Evolutionary conservation across 352 stramenopile genomes (phyloP).

Genomic region (Thraustotheca clavata): DNA sequence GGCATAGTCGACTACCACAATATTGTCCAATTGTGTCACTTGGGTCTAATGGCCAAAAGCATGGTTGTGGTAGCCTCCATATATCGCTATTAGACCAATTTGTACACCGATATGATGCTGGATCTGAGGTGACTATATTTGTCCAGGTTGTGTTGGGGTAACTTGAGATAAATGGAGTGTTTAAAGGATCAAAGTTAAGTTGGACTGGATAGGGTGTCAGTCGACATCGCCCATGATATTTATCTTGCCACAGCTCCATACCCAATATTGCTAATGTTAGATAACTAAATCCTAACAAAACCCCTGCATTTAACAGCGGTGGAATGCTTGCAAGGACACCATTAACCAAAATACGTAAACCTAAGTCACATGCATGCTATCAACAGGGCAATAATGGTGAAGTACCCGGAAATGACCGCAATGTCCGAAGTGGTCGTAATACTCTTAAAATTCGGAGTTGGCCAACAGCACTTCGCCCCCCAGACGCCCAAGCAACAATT

Average conservation of each 20-base stretch:
- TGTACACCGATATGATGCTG: background rate
- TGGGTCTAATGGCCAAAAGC: conserved; percentile 83
- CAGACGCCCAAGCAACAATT: background rate
- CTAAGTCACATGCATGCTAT: conserved; percentile 21
- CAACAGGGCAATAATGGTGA: background rate
- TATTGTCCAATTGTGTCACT: conserved; percentile 43
- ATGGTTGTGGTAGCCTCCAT: conserved; percentile 52
- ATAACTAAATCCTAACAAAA: conserved; percentile 76
- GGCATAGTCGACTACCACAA: conserved; percentile 25
- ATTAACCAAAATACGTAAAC: conserved; percentile 70
- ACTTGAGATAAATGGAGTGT: conserved; percentile 27
- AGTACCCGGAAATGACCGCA: conserved; percentile 24
- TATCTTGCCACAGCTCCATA: conserved; percentile 70
- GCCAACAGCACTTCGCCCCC: conserved; percentile 5
- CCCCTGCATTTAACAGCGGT: conserved; percentile 65
- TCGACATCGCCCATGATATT: conserved; percentile 52
- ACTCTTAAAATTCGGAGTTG: conserved; percentile 32
- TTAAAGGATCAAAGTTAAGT: conserved; percentile 29
- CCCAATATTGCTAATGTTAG: conserved; percentile 80
- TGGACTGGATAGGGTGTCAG: conserved; percentile 58
- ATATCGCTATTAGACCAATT: conserved; percentile 11
- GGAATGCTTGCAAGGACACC: conserved; percentile 68
- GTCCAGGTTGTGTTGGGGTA: background rate
- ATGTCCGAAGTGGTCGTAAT: conserved; percentile 35
- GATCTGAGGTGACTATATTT: background rate